Base-by-base conservation (phyloP, 306 rosid genomes). In the Vigna mungo region DNA sequence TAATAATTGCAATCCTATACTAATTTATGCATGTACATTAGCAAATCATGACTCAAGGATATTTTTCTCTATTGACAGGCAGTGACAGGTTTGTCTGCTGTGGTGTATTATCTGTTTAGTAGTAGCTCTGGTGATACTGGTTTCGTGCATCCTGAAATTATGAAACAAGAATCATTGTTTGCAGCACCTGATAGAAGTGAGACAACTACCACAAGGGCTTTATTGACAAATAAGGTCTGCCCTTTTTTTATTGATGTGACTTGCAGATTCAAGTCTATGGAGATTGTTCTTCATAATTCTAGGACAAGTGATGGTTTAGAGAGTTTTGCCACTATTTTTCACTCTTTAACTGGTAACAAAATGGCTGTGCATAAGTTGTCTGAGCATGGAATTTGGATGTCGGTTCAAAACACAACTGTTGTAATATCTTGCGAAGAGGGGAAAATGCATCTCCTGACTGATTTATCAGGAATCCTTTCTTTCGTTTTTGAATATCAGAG, bases 381-480 rank as follows among this genome's bases (percentile, higher is more conserved):
- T 77, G 87, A 86, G 65, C 80, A 23, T 85, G 98, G 98, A 87
- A 87, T 90, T 72, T 88, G 91, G 95, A 82, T 83, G 49, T 88
- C 92, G 62, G 23, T 89, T 84, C 86, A 77, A 81, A 85, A 85
- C 79, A 83, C 88, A 68, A 84, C 85, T 75, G 48, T 81, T 18
- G 72, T 81, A 72, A 43, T 89, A 75, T 84, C 87, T 84, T 85
- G 87, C 60, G 86, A 88, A 84, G 91, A 90, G 70, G 90, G 76
- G 71, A 86, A 86, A 79, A 64, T 87, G 88, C 87, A 85, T 78
- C 49, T 90, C 65, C 46, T 77, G 53, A 72, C 83, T 62, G 86
- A 87, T 80, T 67, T 86, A 74, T 76, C 93, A 54, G 87, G 86
- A 74, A 63, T 90, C 39, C 69, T 54, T 78, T 84, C 89, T 43